Percentiles rank a stretch among this genome's conserved stretches.
Evolutionary conservation across 371 early-diverging fungal species (phyloP).

Genomic region (Mucor sp.): DNA sequence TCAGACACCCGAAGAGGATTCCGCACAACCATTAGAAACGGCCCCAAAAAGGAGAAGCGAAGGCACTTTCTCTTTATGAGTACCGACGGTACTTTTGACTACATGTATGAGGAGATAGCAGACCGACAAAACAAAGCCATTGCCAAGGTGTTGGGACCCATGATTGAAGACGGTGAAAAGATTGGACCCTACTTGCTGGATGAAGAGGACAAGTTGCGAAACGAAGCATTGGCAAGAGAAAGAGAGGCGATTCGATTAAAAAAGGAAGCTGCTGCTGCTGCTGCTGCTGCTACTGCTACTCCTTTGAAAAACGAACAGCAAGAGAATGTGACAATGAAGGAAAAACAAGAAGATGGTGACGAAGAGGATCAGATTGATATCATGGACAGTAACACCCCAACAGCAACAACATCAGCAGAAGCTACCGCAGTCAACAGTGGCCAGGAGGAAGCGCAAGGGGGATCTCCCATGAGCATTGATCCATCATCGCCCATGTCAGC

Average conservation of each 20-base stretch:
- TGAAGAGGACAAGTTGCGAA: slow-evolving; percentile 21
- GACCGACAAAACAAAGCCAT: slow-evolving; percentile 52
- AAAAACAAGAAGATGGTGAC: neutral
- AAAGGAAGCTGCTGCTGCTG: neutral
- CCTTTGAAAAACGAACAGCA: neutral
- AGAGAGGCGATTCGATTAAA: neutral
- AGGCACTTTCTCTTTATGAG: slow-evolving; percentile 54
- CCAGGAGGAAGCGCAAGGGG: neutral
- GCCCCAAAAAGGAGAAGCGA: slow-evolving; percentile 31
- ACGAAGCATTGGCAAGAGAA: slow-evolving; percentile 1
- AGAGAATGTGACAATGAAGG: neutral
- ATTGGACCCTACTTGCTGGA: slow-evolving; percentile 40
- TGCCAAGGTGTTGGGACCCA: slow-evolving; percentile 46
- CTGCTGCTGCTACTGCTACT: neutral
- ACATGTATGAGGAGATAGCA: slow-evolving; percentile 54
- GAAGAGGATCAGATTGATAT: neutral
- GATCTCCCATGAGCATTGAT: neutral
- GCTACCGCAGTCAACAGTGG: neutral
- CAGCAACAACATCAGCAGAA: neutral
- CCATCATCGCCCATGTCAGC: neutral
- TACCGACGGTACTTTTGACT: slow-evolving; percentile 53
- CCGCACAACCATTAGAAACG: slow-evolving; percentile 28
- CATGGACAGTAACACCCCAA: neutral
- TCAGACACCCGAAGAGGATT: slow-evolving; percentile 26
- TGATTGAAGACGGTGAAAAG: slow-evolving; percentile 57